Base-by-base conservation (phyloP, 163 green algal genomes). In the Volvox carteri region DNA sequence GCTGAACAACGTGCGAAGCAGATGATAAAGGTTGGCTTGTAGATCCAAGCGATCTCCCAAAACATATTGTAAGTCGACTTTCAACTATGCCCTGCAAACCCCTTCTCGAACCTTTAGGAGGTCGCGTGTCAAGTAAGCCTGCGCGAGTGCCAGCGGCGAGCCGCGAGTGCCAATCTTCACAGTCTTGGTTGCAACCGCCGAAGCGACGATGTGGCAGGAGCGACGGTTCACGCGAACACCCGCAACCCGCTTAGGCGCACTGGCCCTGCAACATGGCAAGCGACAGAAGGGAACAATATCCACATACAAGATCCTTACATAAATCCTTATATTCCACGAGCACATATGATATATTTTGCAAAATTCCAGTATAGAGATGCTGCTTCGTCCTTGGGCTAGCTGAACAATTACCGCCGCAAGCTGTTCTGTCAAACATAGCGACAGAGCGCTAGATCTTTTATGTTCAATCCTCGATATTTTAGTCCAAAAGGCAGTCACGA, bases 101-200 rank as follows among this genome's bases (percentile, higher is more conserved):
- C n/a, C n/a, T 19, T 65, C 54, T 65, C 54, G 28, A 30, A 94
- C 95, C 95, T 99, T 98, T 30, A 99, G 96, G 73, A 97, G 92
- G 89, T 99, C 97, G 12, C 97, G 91, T 14, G 98, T 99, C 86
- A 99, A 92, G 94, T 99, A 99, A 0, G 98, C 98, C 90, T 99
- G 98, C 9, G 98, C 98, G 39, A 99, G 91, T 0, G 98, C 98
- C 58, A 99, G 95, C 28, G 98, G 98, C 60, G 94, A 98, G 54
- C 97, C 97, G 44, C 97, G 96, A 0, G 97, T 99, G 62, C 97
- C 97, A 76, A 99, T 99, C 85, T 93, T 93, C 11, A 95, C 87
- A 0, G 91, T 94, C 92, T 93, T 95, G 50, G 87, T 91, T 8
- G 76, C 85, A 8, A 92, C 92, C 2, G 93, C 86, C n/a, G 72